Percentiles rank a stretch among this genome's conserved stretches.
phyloP scores from a whole-genome alignment of 257 asterid species.

The Phtheirospermum japonicum region DNA sequence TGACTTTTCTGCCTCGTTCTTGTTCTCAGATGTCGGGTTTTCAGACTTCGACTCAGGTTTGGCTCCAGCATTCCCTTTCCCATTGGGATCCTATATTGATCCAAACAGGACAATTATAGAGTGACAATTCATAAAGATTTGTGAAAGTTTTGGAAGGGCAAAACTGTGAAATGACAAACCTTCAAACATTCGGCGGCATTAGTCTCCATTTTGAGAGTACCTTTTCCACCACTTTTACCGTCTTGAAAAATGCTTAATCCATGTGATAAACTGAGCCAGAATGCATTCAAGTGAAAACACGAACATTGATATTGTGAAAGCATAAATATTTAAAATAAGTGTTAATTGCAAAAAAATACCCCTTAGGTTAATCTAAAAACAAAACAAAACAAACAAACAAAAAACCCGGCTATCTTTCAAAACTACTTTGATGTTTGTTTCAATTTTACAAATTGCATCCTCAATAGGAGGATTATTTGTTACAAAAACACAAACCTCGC shows the following conservation, averaged over 20 bases:
- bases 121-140: not conserved
- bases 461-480: too few relatives aligned
- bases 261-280: constrained; percentile 69
- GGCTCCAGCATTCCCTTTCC: constrained; percentile 36
- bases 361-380: too few relatives aligned
- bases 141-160: constrained; percentile 2
- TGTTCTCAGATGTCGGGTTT: constrained; percentile 44
- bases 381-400: too few relatives aligned
- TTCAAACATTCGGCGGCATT: constrained; percentile 68
- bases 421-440: too few relatives aligned
- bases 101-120: constrained; percentile 21
- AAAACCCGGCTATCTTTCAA: too few relatives aligned
- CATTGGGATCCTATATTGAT: constrained; percentile 41
- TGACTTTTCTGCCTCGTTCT: constrained; percentile 59
- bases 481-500: too few relatives aligned
- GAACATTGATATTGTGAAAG: not conserved
- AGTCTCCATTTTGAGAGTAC: constrained; percentile 67
- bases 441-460: too few relatives aligned
- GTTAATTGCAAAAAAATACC: too few relatives aligned
- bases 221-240: constrained; percentile 62
- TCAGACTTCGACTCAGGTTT: constrained; percentile 58
- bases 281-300: constrained; percentile 14
- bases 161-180: constrained; percentile 42
- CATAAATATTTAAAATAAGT: not conserved
- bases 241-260: constrained; percentile 87